Evolutionary conservation across 495 filamentous ascomycete species (phyloP), one percentile per base, ranked within the genome.

Genomic region (Achaetomiella virescens): DNA sequence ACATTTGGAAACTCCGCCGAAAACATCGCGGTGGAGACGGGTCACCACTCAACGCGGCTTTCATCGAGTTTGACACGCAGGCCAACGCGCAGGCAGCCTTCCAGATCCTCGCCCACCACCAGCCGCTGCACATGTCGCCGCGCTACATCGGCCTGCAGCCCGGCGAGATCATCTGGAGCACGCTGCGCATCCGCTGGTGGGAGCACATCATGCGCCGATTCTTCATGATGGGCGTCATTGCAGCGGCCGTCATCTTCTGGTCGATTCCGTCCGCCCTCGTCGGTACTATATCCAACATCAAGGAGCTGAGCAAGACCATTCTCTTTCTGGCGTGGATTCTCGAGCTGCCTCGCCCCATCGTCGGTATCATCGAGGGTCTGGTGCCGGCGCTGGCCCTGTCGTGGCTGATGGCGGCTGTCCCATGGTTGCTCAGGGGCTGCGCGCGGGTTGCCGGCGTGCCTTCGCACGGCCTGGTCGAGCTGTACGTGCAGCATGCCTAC

Each of bases 181-280:
- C 91, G 60, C 77, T 96, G 38, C 78, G 83, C 18, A 89, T 95
- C 63, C 81, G 80, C 55, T 93, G 89, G 84, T 88, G 85, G 81
- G 85, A 89, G 63, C 80, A 85, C 37, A 75, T 93, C 44, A 74
- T 89, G 48, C 83, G 88, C 46, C 76, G 84, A 53, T 76, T 84
- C 37, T 74, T 77, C 12, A 85, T 87, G 24, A 73, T 85, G 46
- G 77, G 75, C 48, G 79, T 86, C 63, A 79, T 95, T 21, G 65
- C 75, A 11, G 84, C 78, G 8, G 75, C 89, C 62, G 84, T 96
- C 67, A 77, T 95, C 60, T 95, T 96, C 76, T 96, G 89, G 89
- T 88, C 89, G 0, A 88, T 96, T 58, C 91, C 91, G 5, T 86
- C 90, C 36, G 86, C 86, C 11, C 72, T 88, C 47, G 86, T 96